A percentile compares a stretch with the other conserved stretches of the same genome.
phyloP scores from a whole-genome alignment of 495 filamentous ascomycete genomes.

The Trichoderma gamsii region DNA sequence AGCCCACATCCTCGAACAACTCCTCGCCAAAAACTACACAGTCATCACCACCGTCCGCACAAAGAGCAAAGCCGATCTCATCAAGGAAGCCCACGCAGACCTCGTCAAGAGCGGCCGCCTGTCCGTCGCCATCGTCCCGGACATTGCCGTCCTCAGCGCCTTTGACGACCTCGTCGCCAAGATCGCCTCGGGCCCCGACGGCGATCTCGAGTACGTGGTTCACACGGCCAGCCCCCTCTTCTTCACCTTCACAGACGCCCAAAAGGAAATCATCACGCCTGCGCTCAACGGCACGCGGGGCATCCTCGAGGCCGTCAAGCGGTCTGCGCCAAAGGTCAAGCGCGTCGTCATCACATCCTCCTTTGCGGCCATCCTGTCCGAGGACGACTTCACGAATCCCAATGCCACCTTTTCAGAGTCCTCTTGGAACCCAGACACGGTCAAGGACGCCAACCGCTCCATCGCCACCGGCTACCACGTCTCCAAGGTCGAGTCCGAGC shows the following conservation, averaged over 20 bases:
- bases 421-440: conserved; percentile 80
- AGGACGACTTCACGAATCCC: conserved; percentile 27
- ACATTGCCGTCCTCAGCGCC: conserved; percentile 68
- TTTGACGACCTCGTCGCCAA: conserved; percentile 80
- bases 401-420: conserved; percentile 60
- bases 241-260: conserved; percentile 59
- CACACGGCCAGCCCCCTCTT: conserved; percentile 89
- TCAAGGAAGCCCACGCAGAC: conserved; percentile 59
- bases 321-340: conserved; percentile 69
- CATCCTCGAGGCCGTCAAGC: conserved; percentile 69
- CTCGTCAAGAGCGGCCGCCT: conserved; percentile 54
- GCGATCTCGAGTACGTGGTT: conserved; percentile 76
- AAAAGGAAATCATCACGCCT: conserved; percentile 78
- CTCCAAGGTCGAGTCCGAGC: conserved; percentile 58
- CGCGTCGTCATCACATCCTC: conserved; percentile 80
- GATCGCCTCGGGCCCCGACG: conserved; percentile 74
- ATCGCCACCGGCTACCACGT: conserved; percentile 59
- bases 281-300: conserved; percentile 80
- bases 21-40: conserved; percentile 61
- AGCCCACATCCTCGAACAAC: conserved; percentile 71
- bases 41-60: conserved; percentile 82
- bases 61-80: conserved; percentile 68
- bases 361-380: conserved; percentile 68
- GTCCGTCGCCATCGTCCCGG: conserved; percentile 69
- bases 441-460: conserved; percentile 55